Evolutionary conservation across 148 eudicot species (phyloP).

Genomic region (Fagopyrum esculentum): DNA sequence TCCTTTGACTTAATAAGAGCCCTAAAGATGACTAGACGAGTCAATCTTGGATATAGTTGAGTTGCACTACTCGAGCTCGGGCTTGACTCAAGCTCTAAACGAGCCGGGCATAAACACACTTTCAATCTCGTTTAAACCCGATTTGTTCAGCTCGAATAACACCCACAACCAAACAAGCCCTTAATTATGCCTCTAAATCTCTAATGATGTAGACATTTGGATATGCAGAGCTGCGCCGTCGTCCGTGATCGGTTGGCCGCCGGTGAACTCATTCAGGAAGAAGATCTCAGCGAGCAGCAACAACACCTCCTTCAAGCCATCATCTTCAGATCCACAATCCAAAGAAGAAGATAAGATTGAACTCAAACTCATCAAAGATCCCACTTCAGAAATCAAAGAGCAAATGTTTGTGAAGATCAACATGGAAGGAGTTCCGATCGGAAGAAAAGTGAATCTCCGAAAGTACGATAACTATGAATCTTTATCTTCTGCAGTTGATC

Average conservation of each 20-base stretch:
- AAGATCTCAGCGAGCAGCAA: slow-evolving; percentile 2
- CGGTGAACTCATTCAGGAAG: not conserved
- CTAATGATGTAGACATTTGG: not conserved
- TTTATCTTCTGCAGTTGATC: slow-evolving; percentile 69
- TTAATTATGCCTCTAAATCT: not conserved
- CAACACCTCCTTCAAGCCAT: not conserved
- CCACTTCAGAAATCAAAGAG: not conserved
- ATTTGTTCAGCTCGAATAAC: not conserved
- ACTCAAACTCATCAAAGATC: not conserved
- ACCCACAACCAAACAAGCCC: not conserved
- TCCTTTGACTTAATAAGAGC: no score
- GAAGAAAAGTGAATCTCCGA: slow-evolving; percentile 83
- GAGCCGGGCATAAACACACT: no score
- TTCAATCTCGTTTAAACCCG: no score
- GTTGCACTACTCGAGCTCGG: no score
- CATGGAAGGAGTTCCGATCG: slow-evolving; percentile 95
- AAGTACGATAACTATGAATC: slow-evolving; percentile 64
- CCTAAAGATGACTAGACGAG: no score
- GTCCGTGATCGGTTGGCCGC: slow-evolving; percentile 10
- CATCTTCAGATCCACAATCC: not conserved
- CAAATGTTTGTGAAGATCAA: slow-evolving; percentile 76
- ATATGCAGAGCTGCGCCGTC: not conserved
- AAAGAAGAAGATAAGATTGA: not conserved
- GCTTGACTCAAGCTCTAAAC: no score
- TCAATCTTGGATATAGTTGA: no score